Conservation (phyloP, 495 filamentous ascomycete species). For the Neurospora sp. region DNA sequence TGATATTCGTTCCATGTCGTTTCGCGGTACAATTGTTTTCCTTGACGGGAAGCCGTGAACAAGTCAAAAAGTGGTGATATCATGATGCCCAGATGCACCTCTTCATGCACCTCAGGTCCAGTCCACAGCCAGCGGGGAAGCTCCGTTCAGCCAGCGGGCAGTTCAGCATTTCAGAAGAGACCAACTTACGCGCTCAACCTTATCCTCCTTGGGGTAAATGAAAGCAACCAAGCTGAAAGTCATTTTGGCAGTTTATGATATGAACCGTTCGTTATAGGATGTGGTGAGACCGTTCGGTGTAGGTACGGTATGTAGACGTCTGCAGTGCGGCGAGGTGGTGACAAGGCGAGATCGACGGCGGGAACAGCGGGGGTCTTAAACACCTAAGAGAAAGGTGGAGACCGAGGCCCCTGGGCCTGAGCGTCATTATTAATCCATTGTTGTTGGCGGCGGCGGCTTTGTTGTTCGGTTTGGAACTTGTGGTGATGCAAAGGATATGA, state of each 20-base stretch:
- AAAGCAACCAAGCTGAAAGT: slow-evolving; percentile 8
- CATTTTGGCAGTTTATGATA: slow-evolving; percentile 5
- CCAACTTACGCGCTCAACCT: slow-evolving; percentile 12
- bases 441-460: background rate
- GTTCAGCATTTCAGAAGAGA: background rate
- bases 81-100: background rate
- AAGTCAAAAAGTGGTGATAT: background rate
- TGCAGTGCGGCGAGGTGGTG: background rate
- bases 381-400: background rate
- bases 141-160: background rate
- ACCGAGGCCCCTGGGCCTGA: background rate
- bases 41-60: background rate
- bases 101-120: background rate
- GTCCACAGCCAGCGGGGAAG: background rate
- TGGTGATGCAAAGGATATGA: background rate
- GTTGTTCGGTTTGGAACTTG: background rate
- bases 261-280: background rate
- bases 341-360: background rate
- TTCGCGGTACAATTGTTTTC: background rate
- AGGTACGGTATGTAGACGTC: background rate
- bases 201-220: slow-evolving; percentile 16
- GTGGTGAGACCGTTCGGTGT: background rate
- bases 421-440: background rate
- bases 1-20: background rate
- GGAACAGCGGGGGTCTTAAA: background rate